These are phyloP conservation scores for Volvox africanus DNA, from an alignment of 139 green algal genomes.

Conservation along the genomic window DNA sequence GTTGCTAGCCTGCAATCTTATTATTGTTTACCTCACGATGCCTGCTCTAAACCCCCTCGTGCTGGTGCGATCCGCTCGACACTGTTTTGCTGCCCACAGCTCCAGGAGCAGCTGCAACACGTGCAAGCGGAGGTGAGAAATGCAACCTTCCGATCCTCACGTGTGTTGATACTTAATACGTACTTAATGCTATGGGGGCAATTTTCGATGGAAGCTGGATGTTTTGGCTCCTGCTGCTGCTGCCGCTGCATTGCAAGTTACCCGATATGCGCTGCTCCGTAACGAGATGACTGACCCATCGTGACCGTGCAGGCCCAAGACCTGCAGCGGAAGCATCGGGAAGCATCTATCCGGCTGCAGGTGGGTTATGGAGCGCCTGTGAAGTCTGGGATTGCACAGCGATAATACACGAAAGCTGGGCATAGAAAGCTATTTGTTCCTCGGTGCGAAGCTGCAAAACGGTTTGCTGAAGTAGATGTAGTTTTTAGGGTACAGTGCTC, in stretches of 20 bases:
- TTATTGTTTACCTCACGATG: neutral
- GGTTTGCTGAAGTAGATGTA: no score
- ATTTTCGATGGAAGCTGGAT: neutral
- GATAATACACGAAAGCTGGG: no score
- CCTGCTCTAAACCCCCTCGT: neutral
- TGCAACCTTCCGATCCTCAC: neutral
- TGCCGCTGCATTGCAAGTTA: neutral
- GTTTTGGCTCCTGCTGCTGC: neutral
- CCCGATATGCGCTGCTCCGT: neutral
- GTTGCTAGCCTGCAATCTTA: neutral
- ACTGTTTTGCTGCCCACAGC: neutral
- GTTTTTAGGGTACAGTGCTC: no score
- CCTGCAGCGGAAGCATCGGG: constrained; percentile 11
- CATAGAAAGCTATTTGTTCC: no score
- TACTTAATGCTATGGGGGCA: neutral
- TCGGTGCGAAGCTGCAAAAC: no score
- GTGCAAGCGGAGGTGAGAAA: neutral
- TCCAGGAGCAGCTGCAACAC: constrained; percentile 31
- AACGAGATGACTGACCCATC: neutral
- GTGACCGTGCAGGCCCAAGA: neutral
- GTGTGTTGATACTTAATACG: neutral
- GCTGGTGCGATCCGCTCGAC: no score
- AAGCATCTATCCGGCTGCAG: neutral
- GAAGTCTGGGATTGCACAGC: neutral
- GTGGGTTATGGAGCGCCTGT: neutral